Percentiles rank a stretch among this genome's conserved stretches.
These are phyloP conservation scores for Spirogloea muscicola DNA, from an alignment of 139 green algal species.

Conservation along the genomic window DNA sequence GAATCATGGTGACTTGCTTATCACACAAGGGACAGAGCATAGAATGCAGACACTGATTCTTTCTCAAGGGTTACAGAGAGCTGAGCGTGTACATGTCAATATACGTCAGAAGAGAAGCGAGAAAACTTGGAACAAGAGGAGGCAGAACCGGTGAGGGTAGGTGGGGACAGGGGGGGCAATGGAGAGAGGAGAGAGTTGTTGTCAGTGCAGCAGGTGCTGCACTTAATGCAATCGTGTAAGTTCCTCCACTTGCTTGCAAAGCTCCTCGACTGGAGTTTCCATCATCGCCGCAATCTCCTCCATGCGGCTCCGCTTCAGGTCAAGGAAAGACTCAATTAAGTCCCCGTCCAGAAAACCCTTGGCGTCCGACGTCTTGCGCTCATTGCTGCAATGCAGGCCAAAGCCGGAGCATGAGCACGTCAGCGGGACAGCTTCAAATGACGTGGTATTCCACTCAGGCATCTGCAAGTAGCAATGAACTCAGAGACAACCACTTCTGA, in stretches of 20 bases:
- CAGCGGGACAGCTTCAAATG: neutral
- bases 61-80: too few species aligned
- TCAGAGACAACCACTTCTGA: neutral
- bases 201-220: too few species aligned
- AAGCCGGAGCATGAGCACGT: neutral
- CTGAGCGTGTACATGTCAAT: too few species aligned
- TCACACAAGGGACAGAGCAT: too few species aligned
- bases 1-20: too few species aligned
- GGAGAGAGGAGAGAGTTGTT: too few species aligned
- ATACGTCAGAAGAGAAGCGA: too few species aligned
- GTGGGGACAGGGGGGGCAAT: too few species aligned
- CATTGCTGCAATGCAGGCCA: too few species aligned
- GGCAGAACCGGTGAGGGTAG: too few species aligned
- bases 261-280: constrained; percentile 31
- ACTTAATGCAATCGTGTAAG: constrained; percentile 41
- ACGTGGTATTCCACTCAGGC: neutral
- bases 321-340: constrained; percentile 88
- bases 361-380: constrained; percentile 58
- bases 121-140: too few species aligned
- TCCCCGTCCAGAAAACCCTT: constrained; percentile 90
- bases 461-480: neutral
- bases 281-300: constrained; percentile 48
- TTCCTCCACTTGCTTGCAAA: constrained; percentile 48
- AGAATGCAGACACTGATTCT: too few species aligned
- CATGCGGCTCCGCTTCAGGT: constrained; percentile 66